These are phyloP conservation scores for Gryganskiella cystojenkinii DNA, from an alignment of 192 early-diverging fungal species.

Conservation along the genomic window DNA sequence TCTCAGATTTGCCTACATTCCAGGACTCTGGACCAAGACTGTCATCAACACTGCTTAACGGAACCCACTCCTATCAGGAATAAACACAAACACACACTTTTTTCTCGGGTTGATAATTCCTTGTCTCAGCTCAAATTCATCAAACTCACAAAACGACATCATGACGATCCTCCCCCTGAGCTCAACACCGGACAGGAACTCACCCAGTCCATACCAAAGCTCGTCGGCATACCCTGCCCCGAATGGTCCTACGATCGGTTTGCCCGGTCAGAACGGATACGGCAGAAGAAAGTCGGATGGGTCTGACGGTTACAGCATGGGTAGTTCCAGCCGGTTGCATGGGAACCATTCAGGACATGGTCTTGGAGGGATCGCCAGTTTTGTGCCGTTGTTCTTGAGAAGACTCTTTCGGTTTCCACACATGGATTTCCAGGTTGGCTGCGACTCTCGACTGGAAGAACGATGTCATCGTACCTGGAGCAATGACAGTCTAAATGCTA, in stretches of 20 bases:
- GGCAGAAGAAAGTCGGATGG: slow-evolving; percentile 38
- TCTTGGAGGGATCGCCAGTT: slow-evolving; percentile 23
- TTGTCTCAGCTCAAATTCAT: too few species aligned
- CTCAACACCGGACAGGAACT: slow-evolving; percentile 43
- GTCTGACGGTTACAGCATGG: slow-evolving; percentile 5
- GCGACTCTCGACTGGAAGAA: neutral
- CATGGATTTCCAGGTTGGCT: slow-evolving; percentile 80
- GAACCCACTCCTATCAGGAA: too few species aligned
- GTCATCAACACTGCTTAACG: too few species aligned
- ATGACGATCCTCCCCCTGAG: slow-evolving; percentile 50
- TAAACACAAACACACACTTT: too few species aligned
- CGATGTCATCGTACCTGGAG: neutral
- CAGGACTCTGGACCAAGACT: too few species aligned
- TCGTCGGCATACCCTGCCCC: slow-evolving; percentile 35
- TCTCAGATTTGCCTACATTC: too few species aligned
- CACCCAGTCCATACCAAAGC: slow-evolving; percentile 21
- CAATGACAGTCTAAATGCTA: neutral
- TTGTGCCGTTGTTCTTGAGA: slow-evolving; percentile 64
- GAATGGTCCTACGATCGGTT: slow-evolving; percentile 35
- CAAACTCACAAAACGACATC: too few species aligned
- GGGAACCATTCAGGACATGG: neutral
- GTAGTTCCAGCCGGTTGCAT: slow-evolving; percentile 8
- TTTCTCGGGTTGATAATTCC: too few species aligned
- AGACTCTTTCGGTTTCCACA: slow-evolving; percentile 72
- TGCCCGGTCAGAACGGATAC: slow-evolving; percentile 18